phyloP scores from a whole-genome alignment of 1,284 basidiomycete species.

The Sphagnurus paluster region DNA sequence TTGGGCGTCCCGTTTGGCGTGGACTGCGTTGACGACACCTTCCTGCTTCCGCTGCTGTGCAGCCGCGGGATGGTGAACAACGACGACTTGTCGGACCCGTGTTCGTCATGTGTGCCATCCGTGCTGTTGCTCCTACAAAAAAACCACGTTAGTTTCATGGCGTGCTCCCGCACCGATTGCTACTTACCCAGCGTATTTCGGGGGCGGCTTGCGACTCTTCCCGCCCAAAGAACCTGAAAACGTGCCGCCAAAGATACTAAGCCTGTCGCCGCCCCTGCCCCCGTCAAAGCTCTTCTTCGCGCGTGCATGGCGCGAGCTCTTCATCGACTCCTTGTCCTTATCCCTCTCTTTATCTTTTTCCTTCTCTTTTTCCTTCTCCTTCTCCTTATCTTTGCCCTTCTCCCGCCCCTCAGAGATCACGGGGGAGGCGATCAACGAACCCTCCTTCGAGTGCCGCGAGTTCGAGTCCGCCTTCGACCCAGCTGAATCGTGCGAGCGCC shows the following conservation, averaged over 20 bases:
- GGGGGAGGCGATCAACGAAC: constrained; percentile 6
- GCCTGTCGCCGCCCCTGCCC: constrained; percentile 51
- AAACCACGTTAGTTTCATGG: too few relatives aligned
- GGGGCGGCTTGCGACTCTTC: constrained; percentile 78
- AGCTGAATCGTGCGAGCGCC: constrained; percentile 53
- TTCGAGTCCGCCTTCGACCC: constrained; percentile 34
- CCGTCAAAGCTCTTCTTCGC: constrained; percentile 52
- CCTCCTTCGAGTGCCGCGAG: constrained; percentile 29
- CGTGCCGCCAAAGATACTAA: constrained; percentile 75
- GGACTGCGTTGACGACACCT: constrained; percentile 27
- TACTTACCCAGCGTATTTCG: constrained; percentile 59
- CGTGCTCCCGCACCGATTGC: too few relatives aligned
- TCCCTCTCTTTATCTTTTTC: constrained; percentile 25
- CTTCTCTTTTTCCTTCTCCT: constrained; percentile 17
- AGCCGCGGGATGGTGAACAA: constrained; percentile 53
- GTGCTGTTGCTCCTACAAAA: too few relatives aligned
- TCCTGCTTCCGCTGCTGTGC: constrained; percentile 39
- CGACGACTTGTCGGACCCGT: constrained; percentile 21
- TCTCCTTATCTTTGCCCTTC: constrained; percentile 35
- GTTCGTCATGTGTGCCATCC: constrained; percentile 23
- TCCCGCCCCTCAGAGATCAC: constrained; percentile 15
- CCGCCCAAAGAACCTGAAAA: constrained; percentile 58
- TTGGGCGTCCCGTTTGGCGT: constrained; percentile 25
- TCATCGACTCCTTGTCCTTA: constrained; percentile 27
- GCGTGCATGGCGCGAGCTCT: constrained; percentile 43